A percentile compares a stretch with the other conserved stretches of the same genome.
phyloP scores from a whole-genome alignment of 208 protist species.

The Polymyxa betae region DNA sequence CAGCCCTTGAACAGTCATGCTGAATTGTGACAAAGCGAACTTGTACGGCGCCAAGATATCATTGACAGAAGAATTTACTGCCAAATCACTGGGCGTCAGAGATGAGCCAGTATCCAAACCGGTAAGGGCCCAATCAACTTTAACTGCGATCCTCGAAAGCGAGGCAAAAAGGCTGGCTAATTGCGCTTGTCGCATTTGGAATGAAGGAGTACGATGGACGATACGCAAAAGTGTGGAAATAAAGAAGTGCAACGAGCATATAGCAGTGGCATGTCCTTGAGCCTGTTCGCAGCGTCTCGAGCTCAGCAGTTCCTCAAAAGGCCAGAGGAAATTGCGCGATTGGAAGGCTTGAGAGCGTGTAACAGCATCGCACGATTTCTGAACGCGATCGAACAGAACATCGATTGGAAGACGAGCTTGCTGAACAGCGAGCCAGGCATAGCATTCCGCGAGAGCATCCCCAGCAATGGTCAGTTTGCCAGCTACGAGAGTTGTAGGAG shows the following conservation, averaged over 20 bases:
- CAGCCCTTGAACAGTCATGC: background rate
- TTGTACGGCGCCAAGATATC: background rate
- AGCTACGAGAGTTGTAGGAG: background rate
- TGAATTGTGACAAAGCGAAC: background rate
- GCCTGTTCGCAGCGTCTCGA: background rate
- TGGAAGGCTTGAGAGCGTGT: background rate
- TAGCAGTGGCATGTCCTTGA: background rate
- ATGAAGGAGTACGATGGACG: background rate
- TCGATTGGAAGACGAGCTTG: constrained; percentile 29
- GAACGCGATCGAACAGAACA: background rate
- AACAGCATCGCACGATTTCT: background rate
- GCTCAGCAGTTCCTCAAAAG: background rate
- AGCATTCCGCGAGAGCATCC: constrained; percentile 22
- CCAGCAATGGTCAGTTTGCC: background rate
- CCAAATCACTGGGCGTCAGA: background rate
- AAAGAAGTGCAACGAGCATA: background rate
- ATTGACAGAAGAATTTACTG: background rate
- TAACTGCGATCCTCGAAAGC: background rate
- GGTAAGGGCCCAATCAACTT: background rate
- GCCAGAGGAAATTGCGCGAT: constrained; percentile 1
- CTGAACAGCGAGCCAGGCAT: constrained; percentile 14
- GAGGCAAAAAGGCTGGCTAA: background rate
- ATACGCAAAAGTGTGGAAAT: background rate
- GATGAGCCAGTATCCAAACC: background rate
- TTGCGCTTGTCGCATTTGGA: background rate